Evolutionary conservation across 139 green algal genomes (phyloP).

Genomic region (Picochlorum sp.): DNA sequence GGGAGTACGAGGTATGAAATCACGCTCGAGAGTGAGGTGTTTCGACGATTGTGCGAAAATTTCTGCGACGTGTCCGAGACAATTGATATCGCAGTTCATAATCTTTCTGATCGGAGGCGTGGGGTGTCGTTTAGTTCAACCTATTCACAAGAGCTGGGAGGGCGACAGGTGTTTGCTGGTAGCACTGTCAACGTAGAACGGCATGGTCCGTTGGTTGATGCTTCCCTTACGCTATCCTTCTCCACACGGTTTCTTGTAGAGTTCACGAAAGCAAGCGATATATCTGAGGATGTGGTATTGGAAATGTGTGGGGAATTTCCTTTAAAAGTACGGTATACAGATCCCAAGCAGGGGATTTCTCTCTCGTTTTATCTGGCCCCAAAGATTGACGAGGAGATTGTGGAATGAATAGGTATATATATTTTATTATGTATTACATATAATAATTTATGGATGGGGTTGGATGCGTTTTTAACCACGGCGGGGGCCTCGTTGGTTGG

Average conservation of each 20-base stretch:
- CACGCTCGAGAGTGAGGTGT: conserved; percentile 81
- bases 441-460: background rate
- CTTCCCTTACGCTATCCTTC: conserved; percentile 92
- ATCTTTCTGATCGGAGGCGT: conserved; percentile 70
- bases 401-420: background rate
- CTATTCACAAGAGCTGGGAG: conserved; percentile 67
- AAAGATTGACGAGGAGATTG: background rate
- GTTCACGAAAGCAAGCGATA: conserved; percentile 78
- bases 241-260: conserved; percentile 94
- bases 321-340: conserved; percentile 76
- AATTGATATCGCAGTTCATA: conserved; percentile 78
- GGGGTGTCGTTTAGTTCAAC: conserved; percentile 63
- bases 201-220: conserved; percentile 75
- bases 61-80: conserved; percentile 91
- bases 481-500: background rate
- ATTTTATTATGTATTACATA: background rate
- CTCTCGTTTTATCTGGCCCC: background rate
- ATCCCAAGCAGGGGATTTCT: conserved; percentile 35
- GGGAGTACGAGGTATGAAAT: conserved; percentile 60
- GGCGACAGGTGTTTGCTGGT: conserved; percentile 79
- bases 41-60: conserved; percentile 79
- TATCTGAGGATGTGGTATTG: conserved; percentile 58
- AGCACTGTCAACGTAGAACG: conserved; percentile 51
- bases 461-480: conserved; percentile 10
- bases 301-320: conserved; percentile 85